phyloP scores from a whole-genome alignment of 768 basidiomycete genomes.

The Pleurotus citrinopileatus region DNA sequence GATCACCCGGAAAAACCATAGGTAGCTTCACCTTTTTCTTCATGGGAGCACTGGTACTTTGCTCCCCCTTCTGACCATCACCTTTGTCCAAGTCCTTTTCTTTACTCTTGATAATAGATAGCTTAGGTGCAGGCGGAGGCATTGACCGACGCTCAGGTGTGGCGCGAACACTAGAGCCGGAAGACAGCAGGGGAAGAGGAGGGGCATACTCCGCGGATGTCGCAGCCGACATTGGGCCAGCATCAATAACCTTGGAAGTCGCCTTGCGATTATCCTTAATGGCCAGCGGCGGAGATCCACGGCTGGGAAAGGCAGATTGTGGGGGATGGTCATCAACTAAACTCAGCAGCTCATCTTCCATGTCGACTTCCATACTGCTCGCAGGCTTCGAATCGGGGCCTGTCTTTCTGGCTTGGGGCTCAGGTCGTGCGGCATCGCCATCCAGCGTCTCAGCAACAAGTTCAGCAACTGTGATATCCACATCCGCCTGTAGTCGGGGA shows the following conservation, averaged over 20 bases:
- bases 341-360: constrained; percentile 69
- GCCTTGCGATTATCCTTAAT: constrained; percentile 5
- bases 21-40: constrained; percentile 46
- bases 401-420: neutral
- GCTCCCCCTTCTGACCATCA: constrained; percentile 18
- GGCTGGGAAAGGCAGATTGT: constrained; percentile 12
- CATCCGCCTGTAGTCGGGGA: constrained; percentile 26
- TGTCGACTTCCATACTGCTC: constrained; percentile 34
- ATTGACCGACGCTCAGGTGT: constrained; percentile 53
- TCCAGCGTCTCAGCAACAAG: constrained; percentile 42
- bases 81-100: constrained; percentile 22
- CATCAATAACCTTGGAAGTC: neutral
- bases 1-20: constrained; percentile 3
- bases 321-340: constrained; percentile 51
- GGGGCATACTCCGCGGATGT: too few relatives aligned
- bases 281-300: constrained; percentile 13
- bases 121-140: constrained; percentile 46
- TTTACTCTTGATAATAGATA: constrained; percentile 23
- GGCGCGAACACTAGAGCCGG: constrained; percentile 13
- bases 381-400: neutral
- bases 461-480: constrained; percentile 40
- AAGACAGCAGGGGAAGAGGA: constrained; percentile 16
- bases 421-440: constrained; percentile 12
- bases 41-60: constrained; percentile 20
- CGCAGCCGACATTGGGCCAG: constrained; percentile 6